These are phyloP conservation scores for Gloeostereum incarnatum DNA, from an alignment of 768 basidiomycete species.

Conservation along the genomic window DNA sequence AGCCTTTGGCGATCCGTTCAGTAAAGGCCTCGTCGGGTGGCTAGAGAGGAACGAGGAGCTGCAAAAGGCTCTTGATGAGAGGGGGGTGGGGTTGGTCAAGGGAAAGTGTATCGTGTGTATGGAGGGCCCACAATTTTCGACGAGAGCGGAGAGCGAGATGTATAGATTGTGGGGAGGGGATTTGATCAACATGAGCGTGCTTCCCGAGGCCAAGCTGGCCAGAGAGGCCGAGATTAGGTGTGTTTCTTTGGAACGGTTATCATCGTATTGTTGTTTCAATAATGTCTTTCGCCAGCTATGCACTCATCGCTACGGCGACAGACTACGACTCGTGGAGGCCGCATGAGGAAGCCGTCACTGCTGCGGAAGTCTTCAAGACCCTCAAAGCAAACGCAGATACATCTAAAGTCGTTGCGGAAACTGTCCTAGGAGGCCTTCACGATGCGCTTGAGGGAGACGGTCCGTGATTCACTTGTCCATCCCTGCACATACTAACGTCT, in stretches of 20 bases:
- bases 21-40: constrained; percentile 52
- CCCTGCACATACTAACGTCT: too few relatives aligned
- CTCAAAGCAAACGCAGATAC: constrained; percentile 82
- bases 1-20: constrained; percentile 91
- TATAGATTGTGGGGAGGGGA: constrained; percentile 90
- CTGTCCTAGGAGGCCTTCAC: constrained; percentile 65
- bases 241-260: constrained; percentile 13
- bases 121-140: constrained; percentile 98
- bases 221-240: constrained; percentile 91
- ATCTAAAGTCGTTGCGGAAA: constrained; percentile 65
- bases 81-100: constrained; percentile 61
- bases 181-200: constrained; percentile 93
- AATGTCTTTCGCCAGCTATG: constrained; percentile 50
- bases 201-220: constrained; percentile 96
- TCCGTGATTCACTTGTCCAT: too few relatives aligned
- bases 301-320: constrained; percentile 82
- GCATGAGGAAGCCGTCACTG: constrained; percentile 73
- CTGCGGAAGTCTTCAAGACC: constrained; percentile 85
- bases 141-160: constrained; percentile 93
- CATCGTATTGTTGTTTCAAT: not conserved
- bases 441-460: constrained; percentile 19
- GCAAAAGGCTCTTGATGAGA: constrained; percentile 50
- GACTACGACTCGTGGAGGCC: constrained; percentile 96
- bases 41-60: constrained; percentile 60
- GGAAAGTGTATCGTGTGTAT: constrained; percentile 89